These are phyloP conservation scores for Cutaneotrichosporon sp. DNA, from an alignment of 1,284 basidiomycete genomes.

Conservation along the genomic window DNA sequence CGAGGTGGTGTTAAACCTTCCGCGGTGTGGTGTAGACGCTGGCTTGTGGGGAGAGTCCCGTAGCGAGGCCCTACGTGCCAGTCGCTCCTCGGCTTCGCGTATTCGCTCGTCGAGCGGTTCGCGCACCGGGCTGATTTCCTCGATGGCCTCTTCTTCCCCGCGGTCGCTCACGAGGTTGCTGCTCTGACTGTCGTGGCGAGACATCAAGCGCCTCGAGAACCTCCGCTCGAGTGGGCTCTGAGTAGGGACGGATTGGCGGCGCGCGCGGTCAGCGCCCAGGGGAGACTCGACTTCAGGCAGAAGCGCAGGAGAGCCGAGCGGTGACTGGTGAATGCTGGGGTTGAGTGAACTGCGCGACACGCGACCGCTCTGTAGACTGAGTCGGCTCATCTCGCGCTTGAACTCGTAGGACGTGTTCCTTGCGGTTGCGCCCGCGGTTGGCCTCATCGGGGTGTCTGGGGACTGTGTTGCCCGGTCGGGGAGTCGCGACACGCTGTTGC, in stretches of 20 bases:
- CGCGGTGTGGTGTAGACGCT: not conserved
- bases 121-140: not conserved
- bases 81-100: conserved; percentile 39
- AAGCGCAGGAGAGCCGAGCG: conserved; percentile 1
- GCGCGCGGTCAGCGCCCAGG: not conserved
- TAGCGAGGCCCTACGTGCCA: conserved; percentile 19
- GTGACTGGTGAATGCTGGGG: conserved; percentile 7
- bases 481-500: conserved; percentile 6
- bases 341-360: not conserved
- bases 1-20: not conserved
- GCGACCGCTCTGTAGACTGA: conserved; percentile 5
- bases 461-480: conserved; percentile 5
- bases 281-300: conserved; percentile 4
- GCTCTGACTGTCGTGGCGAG: conserved; percentile 15
- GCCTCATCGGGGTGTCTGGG: not conserved
- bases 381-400: conserved; percentile 8
- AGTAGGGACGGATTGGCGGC: not conserved
- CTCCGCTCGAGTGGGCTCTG: conserved; percentile 20
- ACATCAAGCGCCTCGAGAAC: conserved; percentile 18
- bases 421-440: conserved; percentile 5
- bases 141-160: conserved; percentile 14
- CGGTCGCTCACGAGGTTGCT: conserved; percentile 8
- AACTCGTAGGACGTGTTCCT: conserved; percentile 15
- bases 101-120: conserved; percentile 38
- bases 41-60: conserved; percentile 5